Percentiles rank a stretch among this genome's conserved stretches.
These are phyloP conservation scores for Taphrina communis DNA, from an alignment of 1,139 yeast genomes.

Conservation along the genomic window DNA sequence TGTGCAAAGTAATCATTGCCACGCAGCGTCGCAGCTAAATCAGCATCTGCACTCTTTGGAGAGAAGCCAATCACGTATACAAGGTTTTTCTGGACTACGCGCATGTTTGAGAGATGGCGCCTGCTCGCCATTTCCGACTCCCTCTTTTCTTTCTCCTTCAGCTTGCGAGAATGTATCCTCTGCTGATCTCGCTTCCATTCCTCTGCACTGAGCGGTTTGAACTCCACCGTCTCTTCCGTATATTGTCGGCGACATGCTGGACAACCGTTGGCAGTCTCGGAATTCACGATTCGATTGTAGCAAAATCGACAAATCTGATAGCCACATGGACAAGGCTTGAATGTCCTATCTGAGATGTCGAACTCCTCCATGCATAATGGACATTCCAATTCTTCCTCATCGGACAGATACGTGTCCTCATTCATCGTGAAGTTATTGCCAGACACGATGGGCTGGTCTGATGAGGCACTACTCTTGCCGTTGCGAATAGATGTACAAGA, in stretches of 20 bases:
- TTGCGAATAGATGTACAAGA: no score
- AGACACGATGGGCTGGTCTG: no score
- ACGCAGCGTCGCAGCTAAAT: slow-evolving; percentile 79
- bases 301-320: slow-evolving; percentile 95
- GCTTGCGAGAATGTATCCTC: slow-evolving; percentile 79
- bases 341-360: slow-evolving; percentile 94
- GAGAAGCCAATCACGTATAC: slow-evolving; percentile 96
- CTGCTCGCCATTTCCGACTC: slow-evolving; percentile 85
- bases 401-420: slow-evolving; percentile 44
- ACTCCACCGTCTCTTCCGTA: slow-evolving; percentile 91
- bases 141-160: slow-evolving; percentile 87
- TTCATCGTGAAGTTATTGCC: slow-evolving; percentile 18
- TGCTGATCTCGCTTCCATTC: slow-evolving; percentile 68
- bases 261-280: slow-evolving; percentile 89
- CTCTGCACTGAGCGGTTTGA: slow-evolving; percentile 79
- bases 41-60: slow-evolving; percentile 89
- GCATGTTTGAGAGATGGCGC: slow-evolving; percentile 93
- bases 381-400: slow-evolving; percentile 47
- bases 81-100: slow-evolving; percentile 95
- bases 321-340: slow-evolving; percentile 99
- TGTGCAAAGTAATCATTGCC: slow-evolving; percentile 97
- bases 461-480: no score
- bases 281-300: slow-evolving; percentile 81
- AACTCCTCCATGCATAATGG: slow-evolving; percentile 97
- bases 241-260: slow-evolving; percentile 97